Base-by-base conservation (phyloP, 257 asterid genomes). In the Knoxia roxburghii region DNA sequence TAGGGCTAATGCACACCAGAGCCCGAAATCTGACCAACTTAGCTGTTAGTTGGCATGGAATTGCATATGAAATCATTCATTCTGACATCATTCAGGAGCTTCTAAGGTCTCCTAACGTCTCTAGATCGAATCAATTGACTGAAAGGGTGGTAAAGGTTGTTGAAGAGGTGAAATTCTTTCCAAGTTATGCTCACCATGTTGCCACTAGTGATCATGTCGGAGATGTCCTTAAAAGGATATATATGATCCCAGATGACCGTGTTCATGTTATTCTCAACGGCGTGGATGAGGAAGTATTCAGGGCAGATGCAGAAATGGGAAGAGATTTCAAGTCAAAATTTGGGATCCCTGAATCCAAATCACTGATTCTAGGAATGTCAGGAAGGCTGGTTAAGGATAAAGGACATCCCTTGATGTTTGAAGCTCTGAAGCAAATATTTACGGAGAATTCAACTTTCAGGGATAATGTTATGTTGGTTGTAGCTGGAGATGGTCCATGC, bases 401-500 rank as follows among this genome's bases (percentile, higher is more conserved):
- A 74, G 95, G 96, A 5, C 95, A 89, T 39, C 92, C 92, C 11
- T 39, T 89, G 57, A 79, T 85, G 71, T 85, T 77, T 27, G 89
- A 87, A 75, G 90, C 92, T 18, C 69, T 87, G 23, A 79, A 76
- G 64, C 92, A 86, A 68, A 77, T 89, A 37, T 83, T 85, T 67
- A 65, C 14, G 0, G 93, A 83, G 41, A 80, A 81, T 62, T 72
- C 78, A 23, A 71, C 72, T 17, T 79, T 89, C 41, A 54, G 60
- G 67, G 81, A 80, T 0, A 69, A 68, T 50, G 87, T 89, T 12
- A 48, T 68, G 45, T 80, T 89, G 52, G 68, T 89, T 13, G 95
- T 87, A 55, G 95, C 90, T 2, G 96, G 96, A 70, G 88, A 85
- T 69, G 96, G 96, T 52, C 96, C 96, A 0, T 87, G 96, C 95